Evolutionary conservation across 169 alveolate genomes (phyloP), one percentile per base, ranked within the genome.

Genomic region (Cryptosporidium baileyi): DNA sequence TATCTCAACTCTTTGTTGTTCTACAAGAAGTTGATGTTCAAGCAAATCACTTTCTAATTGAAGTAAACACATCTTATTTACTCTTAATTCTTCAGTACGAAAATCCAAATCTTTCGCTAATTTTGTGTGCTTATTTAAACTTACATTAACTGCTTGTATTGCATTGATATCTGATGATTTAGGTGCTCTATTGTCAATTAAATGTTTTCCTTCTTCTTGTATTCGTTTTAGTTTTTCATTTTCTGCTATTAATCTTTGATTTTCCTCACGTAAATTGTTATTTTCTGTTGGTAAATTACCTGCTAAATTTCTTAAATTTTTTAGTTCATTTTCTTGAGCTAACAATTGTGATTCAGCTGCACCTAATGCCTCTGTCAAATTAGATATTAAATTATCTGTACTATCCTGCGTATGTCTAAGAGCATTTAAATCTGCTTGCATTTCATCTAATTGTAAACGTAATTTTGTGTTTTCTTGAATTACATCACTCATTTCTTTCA

Each of bases 401-500:
- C 67, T 74, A 24, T 57, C 67, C 11, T 74, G 85, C 5, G 85
- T 74, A n/a, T 74, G 85, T 15, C 65, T 54, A 19, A 74, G 57
- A n/a, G 85, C 85, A 43, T 74, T 74, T 61, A 74, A 38, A 54
- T 74, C 85, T 49, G 85, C 63, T 26, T 74, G 67, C 85, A 74
- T 74, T 22, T 74, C 67, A 34, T 74, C 85, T 17, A 74, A 11
- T 7, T 74, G 85, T 24, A 74, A 26, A 19, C 85, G 47, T 57
- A 74, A 34, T 43, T 74, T 74, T 0, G 85, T 74, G 30, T 74
- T 74, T 54, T 74, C 85, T 36, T 74, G 85, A 24, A 74, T 74
- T 2, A 74, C 85, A 41, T 74, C 85, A 51, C 67, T 74, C 85
- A 74, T 74, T 57, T 74, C 85, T 19, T 74, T 74, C 85, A 74